phyloP scores from a whole-genome alignment of 2,329 filamentous ascomycete species.

The Elsinoe perseae region DNA sequence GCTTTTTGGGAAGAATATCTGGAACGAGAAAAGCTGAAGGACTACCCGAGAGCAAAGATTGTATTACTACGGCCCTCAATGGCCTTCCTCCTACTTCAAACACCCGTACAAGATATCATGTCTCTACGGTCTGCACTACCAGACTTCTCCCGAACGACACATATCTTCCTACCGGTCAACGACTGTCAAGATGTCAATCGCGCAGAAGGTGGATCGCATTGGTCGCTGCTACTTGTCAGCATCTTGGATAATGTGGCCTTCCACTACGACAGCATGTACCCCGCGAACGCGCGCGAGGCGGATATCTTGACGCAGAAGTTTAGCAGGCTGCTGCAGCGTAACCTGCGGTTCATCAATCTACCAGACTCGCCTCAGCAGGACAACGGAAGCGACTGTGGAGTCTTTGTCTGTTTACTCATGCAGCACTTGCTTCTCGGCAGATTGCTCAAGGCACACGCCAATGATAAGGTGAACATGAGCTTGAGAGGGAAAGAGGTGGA shows the following conservation, averaged over 20 bases:
- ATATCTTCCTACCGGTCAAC: slow-evolving; percentile 94
- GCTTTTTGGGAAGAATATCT: slow-evolving; percentile 97
- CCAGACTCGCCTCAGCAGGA: slow-evolving; percentile 83
- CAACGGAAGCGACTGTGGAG: slow-evolving; percentile 87
- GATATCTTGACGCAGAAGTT: slow-evolving; percentile 62
- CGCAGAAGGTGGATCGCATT: slow-evolving; percentile 88
- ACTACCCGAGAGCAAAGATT: slow-evolving; percentile 77
- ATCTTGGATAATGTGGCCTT: slow-evolving; percentile 86
- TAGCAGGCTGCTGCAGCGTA: slow-evolving; percentile 56
- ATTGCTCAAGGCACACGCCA: slow-evolving; percentile 68
- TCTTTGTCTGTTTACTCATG: slow-evolving; percentile 95
- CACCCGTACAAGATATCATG: slow-evolving; percentile 42
- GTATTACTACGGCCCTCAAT: slow-evolving; percentile 86
- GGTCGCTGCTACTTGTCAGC: slow-evolving; percentile 86
- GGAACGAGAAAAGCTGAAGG: slow-evolving; percentile 75
- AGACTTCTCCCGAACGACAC: slow-evolving; percentile 70
- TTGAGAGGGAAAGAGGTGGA: slow-evolving; percentile 80
- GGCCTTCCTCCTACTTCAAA: slow-evolving; percentile 83
- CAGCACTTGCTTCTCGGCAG: slow-evolving; percentile 81
- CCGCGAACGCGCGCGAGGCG: slow-evolving; percentile 68
- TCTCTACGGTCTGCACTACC: slow-evolving; percentile 63
- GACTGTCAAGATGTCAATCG: slow-evolving; percentile 68
- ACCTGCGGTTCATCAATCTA: slow-evolving; percentile 69
- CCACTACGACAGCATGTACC: slow-evolving; percentile 85
- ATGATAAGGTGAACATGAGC: slow-evolving; percentile 89